Conservation (phyloP, 371 early-diverging fungal genomes). For the Actinomucor elegans region DNA sequence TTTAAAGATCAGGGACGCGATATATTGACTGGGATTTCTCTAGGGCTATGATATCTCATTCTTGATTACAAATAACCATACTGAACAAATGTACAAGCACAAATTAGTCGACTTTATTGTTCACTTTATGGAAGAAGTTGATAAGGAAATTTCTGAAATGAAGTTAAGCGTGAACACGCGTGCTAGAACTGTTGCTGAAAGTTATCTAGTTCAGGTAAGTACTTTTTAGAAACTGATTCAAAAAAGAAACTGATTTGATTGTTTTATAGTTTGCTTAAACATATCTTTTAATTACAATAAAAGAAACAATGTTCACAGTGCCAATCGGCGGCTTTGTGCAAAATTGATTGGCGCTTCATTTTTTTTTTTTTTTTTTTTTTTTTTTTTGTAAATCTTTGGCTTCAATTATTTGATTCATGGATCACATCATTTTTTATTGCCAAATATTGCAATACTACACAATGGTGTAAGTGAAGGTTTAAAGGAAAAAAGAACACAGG, state of each 20-base stretch:
- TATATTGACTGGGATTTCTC: too few relatives aligned
- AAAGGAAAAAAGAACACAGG: too few relatives aligned
- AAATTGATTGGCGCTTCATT: too few relatives aligned
- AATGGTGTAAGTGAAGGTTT: too few relatives aligned
- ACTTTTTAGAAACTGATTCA: not conserved
- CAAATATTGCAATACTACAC: too few relatives aligned
- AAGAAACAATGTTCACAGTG: too few relatives aligned
- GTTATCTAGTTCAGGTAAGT: slow-evolving; percentile 64
- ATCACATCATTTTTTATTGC: too few relatives aligned
- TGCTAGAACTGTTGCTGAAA: slow-evolving; percentile 93
- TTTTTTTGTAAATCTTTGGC: too few relatives aligned
- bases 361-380: too few relatives aligned
- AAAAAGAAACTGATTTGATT: not conserved
- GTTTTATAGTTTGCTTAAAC: slow-evolving; percentile 12
- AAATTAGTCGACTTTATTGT: slow-evolving; percentile 97
- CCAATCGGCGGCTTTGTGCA: too few relatives aligned
- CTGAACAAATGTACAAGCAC: slow-evolving; percentile 96
- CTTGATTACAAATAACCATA: slow-evolving; percentile 93
- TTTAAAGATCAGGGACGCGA: too few relatives aligned
- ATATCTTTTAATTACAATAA: not conserved
- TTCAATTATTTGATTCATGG: too few relatives aligned
- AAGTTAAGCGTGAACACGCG: slow-evolving; percentile 93
- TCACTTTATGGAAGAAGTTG: slow-evolving; percentile 98
- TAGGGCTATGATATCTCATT: slow-evolving; percentile 96
- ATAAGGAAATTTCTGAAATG: slow-evolving; percentile 98